These are phyloP conservation scores for Globisporangium paroecandrum DNA, from an alignment of 352 stramenopile genomes.

Conservation along the genomic window DNA sequence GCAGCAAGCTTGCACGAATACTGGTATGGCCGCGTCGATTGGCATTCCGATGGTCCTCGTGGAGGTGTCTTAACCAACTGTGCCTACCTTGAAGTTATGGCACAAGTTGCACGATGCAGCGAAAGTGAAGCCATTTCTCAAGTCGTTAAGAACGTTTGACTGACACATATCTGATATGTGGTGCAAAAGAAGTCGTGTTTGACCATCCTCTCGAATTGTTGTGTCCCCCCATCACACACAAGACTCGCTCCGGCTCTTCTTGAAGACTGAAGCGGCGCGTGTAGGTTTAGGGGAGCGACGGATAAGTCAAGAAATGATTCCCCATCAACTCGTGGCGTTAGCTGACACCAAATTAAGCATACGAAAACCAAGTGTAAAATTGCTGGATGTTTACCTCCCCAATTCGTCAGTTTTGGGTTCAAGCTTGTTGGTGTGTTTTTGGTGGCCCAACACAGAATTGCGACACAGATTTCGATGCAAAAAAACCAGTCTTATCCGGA, in stretches of 20 bases:
- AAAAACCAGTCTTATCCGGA: background rate
- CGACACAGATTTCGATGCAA: background rate
- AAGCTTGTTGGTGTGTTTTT: background rate
- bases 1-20: too few relatives aligned
- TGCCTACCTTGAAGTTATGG: background rate
- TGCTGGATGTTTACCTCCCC: background rate
- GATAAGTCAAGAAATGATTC: background rate
- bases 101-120: too few relatives aligned
- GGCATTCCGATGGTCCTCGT: too few relatives aligned
- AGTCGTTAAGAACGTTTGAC: background rate
- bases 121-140: background rate
- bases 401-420: too few relatives aligned
- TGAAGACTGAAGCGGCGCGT: background rate
- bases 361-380: background rate
- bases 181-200: background rate
- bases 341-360: background rate
- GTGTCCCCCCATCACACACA: background rate
- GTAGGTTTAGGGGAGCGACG: background rate
- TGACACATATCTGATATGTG: background rate
- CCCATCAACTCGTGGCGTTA: background rate
- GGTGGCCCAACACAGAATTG: background rate
- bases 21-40: too few relatives aligned
- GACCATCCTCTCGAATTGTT: background rate
- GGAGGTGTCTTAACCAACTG: too few relatives aligned
- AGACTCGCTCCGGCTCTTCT: background rate